phyloP scores from a whole-genome alignment of 257 asterid genomes.

The Gentiana straminea region DNA sequence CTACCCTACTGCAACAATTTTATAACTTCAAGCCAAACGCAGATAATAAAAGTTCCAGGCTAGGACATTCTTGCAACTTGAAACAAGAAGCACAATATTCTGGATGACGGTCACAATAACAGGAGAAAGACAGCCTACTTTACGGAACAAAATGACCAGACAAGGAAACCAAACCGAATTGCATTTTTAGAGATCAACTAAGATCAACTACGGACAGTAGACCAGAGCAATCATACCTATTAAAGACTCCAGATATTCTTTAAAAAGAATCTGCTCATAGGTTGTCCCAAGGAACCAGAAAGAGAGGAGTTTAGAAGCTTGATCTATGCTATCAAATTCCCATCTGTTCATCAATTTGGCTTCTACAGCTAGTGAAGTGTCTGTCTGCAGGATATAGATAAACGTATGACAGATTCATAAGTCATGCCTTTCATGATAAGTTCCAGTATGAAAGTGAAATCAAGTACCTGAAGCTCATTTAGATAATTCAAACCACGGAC shows the following conservation, averaged over 20 bases:
- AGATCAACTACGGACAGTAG: too few relatives aligned
- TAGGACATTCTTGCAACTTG: too few relatives aligned
- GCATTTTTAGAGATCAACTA: too few relatives aligned
- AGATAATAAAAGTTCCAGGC: too few relatives aligned
- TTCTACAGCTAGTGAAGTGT: conserved; percentile 86
- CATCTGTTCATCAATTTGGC: conserved; percentile 88
- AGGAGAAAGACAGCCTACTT: too few relatives aligned
- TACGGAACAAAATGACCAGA: too few relatives aligned
- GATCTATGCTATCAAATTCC: conserved; percentile 87
- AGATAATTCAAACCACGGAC: conserved; percentile 87
- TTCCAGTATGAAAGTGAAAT: conserved; percentile 2
- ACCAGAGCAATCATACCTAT: conserved; percentile 28
- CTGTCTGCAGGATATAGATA: conserved; percentile 43
- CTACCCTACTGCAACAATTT: too few relatives aligned
- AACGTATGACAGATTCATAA: conserved; percentile 1
- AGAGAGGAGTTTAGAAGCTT: conserved; percentile 52
- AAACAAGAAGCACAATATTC: too few relatives aligned
- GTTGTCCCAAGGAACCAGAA: conserved; percentile 81
- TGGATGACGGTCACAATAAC: too few relatives aligned
- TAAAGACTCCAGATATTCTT: conserved; percentile 50
- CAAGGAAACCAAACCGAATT: too few relatives aligned
- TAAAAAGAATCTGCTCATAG: conserved; percentile 47
- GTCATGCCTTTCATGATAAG: neutral
- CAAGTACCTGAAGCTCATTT: conserved; percentile 89
- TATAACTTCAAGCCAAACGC: too few relatives aligned